phyloP scores from a whole-genome alignment of 176 grass and related monocot species.

The Avena atlantica region DNA sequence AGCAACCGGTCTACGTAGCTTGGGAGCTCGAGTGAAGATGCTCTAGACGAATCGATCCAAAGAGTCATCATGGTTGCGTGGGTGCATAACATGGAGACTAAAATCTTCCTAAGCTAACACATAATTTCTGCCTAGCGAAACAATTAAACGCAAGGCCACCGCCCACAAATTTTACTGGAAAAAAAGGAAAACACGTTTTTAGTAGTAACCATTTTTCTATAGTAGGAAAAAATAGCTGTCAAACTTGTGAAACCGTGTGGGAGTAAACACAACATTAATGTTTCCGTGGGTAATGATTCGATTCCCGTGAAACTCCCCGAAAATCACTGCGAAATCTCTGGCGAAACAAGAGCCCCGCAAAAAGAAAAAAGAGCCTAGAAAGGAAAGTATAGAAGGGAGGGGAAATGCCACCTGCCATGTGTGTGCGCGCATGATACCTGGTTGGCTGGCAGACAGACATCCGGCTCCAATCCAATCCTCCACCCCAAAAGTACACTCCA shows the following conservation, averaged over 20 bases:
- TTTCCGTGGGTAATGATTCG: background rate
- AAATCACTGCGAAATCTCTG: conserved; percentile 4
- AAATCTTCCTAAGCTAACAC: too few relatives aligned
- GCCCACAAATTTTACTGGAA: too few relatives aligned
- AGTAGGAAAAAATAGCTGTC: background rate
- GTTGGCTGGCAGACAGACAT: conserved; percentile 18
- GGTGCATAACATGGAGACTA: too few relatives aligned
- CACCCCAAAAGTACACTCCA: conserved; percentile 11
- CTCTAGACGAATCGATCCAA: too few relatives aligned
- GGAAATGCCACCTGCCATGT: background rate
- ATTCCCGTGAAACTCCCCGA: background rate
- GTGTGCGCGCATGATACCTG: background rate
- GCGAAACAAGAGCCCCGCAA: background rate
- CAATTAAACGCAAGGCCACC: too few relatives aligned
- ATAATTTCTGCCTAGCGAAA: too few relatives aligned
- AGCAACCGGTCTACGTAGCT: too few relatives aligned
- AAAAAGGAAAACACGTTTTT: too few relatives aligned
- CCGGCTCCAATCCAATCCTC: conserved; percentile 6
- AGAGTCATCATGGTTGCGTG: too few relatives aligned
- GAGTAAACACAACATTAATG: background rate
- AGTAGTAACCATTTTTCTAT: too few relatives aligned
- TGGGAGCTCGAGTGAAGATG: too few relatives aligned
- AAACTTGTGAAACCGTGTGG: background rate
- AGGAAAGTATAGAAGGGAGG: background rate
- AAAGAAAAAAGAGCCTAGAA: background rate